Base-by-base conservation (phyloP, 495 filamentous ascomycete genomes). In the Pyrenopolyporus hunteri region DNA sequence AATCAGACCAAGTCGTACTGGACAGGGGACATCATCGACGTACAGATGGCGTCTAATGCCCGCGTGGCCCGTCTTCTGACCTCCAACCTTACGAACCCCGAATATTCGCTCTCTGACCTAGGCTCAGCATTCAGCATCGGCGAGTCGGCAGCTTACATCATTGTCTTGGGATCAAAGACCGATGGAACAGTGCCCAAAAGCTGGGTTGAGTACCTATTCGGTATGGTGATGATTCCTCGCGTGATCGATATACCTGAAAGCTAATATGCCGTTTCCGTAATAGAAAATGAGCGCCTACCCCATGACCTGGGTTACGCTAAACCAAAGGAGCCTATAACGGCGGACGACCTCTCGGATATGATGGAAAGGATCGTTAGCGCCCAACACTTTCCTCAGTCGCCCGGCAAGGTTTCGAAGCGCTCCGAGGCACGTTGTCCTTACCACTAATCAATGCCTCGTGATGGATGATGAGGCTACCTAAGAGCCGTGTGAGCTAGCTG, bases 281-380 rank as follows among this genome's bases (percentile, higher is more conserved):
- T 57, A 77, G 79, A 72, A 52, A 74, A 82, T 17, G 80, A 83
- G 40, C 72, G 74, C 16, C 50, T 83, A 3, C 81, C 81, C 0
- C 63, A 66, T 3, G 74, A 79, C 11, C 59, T 82, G 1, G 81
- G 81, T 5, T 83, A 59, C n/a, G 13, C 25, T 33, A 58, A 47
- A 25, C 10, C 37, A 11, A 29, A 25, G 11, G 33, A 48, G 1
- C 6, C 36, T 2, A 50, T 55, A 6, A 29, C 32, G 2, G 0
- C 8, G 7, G 17, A 49, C 16, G 61, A 59, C 16, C 55, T 64
- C 10, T 2, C 0, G 1, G 23, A 32, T 4, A 25, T 55, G 22
- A 39, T 40, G 16, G 1, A 11, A 2, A 11, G 22, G 49, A 29
- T 64, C 10, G 2, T 28, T 19, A 17, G 10, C 0, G 35, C 37